Evolutionary conservation across 768 basidiomycete genomes (phyloP).

Genomic region (Leucosporidium yakuticum): DNA sequence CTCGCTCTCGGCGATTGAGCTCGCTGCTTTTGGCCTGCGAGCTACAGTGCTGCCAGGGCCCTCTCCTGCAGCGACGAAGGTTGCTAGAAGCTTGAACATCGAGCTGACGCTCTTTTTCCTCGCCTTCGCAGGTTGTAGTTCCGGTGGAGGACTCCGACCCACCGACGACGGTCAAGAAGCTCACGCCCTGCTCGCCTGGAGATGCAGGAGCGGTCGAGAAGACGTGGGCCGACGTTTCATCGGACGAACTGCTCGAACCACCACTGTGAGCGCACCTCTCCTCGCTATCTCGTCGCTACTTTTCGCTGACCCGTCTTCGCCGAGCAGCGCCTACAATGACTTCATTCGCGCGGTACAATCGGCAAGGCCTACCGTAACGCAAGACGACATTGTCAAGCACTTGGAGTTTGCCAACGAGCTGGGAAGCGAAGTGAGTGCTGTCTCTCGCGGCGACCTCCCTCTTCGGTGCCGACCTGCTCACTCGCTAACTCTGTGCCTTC

Average conservation of each 20-base stretch:
- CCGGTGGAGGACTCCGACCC: slow-evolving; percentile 36
- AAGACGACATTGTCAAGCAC: slow-evolving; percentile 68
- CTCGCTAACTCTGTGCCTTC: no score
- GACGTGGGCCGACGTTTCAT: slow-evolving; percentile 78
- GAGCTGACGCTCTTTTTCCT: background rate
- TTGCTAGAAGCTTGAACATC: background rate
- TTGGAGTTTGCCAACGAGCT: slow-evolving; percentile 47
- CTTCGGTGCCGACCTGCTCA: background rate
- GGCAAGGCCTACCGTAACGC: slow-evolving; percentile 80
- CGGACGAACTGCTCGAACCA: slow-evolving; percentile 86
- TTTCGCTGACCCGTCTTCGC: background rate
- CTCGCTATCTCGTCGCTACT: background rate
- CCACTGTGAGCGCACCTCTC: slow-evolving; percentile 53
- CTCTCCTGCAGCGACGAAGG: background rate
- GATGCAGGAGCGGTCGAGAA: slow-evolving; percentile 78
- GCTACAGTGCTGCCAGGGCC: background rate
- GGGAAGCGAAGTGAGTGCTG: slow-evolving; percentile 37
- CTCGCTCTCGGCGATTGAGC: background rate
- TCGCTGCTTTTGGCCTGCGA: background rate
- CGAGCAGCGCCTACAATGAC: slow-evolving; percentile 48
- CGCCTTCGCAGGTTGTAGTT: slow-evolving; percentile 44
- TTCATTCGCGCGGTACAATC: slow-evolving; percentile 73
- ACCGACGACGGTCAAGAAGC: slow-evolving; percentile 47
- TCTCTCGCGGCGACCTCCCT: background rate
- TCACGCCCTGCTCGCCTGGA: slow-evolving; percentile 96